Percentiles rank a stretch among this genome's conserved stretches.
phyloP scores from a whole-genome alignment of 2,329 filamentous ascomycete species.

The Paracamarosporium sp. region DNA sequence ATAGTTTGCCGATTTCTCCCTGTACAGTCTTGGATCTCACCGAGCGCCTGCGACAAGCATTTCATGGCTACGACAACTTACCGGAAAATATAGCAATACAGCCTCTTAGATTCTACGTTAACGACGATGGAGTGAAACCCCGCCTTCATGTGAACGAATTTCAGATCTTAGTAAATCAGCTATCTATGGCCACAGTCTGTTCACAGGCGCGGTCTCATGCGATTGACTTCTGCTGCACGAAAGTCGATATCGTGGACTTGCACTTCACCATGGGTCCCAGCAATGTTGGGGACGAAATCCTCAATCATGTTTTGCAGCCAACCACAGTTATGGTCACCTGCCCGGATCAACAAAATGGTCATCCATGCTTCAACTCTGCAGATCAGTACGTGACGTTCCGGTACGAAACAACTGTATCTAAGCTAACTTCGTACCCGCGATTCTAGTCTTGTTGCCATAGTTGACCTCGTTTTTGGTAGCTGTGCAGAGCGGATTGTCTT shows the following conservation, averaged over 20 bases:
- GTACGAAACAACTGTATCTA: not conserved
- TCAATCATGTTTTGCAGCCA: not conserved
- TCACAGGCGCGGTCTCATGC: not conserved
- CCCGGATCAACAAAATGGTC: not conserved
- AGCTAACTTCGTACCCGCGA: not conserved
- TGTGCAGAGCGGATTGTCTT: not conserved
- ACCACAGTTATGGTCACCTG: not conserved
- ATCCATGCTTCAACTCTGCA: not conserved
- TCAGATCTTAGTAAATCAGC: not conserved
- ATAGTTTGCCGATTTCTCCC: not conserved
- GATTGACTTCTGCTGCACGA: not conserved
- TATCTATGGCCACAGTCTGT: constrained; percentile 6
- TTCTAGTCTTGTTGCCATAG: not conserved
- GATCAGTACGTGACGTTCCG: not conserved
- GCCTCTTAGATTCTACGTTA: not conserved
- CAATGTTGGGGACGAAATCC: not conserved
- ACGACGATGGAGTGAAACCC: not conserved
- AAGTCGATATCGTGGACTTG: not conserved
- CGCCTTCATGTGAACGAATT: constrained; percentile 2
- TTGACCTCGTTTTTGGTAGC: not conserved
- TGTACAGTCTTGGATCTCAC: not conserved
- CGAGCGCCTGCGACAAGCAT: not conserved
- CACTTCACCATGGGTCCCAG: not conserved
- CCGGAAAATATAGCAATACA: not conserved
- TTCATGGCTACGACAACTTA: not conserved